Evolutionary conservation across 31 red algal species (phyloP).

Genomic region (Odonthalia washingtoniensis): DNA sequence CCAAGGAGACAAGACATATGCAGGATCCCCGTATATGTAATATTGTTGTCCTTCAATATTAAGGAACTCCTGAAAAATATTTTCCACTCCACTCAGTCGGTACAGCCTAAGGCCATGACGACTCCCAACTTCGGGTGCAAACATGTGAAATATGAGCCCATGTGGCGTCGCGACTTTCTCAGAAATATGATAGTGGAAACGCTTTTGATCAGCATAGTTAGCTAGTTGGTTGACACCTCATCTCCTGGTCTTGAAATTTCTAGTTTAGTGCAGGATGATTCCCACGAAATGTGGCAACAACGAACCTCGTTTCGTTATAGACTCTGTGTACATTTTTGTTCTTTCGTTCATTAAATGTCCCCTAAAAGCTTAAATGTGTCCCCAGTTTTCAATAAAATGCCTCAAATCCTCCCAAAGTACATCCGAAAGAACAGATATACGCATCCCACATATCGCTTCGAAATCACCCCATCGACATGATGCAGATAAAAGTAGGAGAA

Average conservation of each 20-base stretch:
- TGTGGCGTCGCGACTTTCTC: not conserved
- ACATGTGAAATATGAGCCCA: not conserved
- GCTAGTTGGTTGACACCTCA: not conserved
- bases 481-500: too few species aligned
- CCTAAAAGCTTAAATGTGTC: too few species aligned
- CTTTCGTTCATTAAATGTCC: too few species aligned
- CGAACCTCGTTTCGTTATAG: too few species aligned
- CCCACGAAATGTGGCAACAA: too few species aligned
- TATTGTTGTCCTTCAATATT: not conserved
- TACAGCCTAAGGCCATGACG: not conserved
- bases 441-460: too few species aligned
- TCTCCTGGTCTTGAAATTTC: conserved; percentile 6
- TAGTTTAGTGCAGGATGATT: conserved; percentile 32
- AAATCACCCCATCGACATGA: too few species aligned
- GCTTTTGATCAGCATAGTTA: not conserved
- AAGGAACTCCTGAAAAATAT: not conserved
- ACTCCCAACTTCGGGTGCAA: not conserved
- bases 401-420: too few species aligned
- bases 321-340: too few species aligned
- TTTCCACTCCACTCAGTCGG: not conserved
- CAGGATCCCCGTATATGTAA: not conserved
- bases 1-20: not conserved
- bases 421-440: too few species aligned
- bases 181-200: conserved; percentile 21
- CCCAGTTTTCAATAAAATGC: too few species aligned